Evolutionary conservation across 306 rosid species (phyloP).

Genomic region (Abrus precatorius): DNA sequence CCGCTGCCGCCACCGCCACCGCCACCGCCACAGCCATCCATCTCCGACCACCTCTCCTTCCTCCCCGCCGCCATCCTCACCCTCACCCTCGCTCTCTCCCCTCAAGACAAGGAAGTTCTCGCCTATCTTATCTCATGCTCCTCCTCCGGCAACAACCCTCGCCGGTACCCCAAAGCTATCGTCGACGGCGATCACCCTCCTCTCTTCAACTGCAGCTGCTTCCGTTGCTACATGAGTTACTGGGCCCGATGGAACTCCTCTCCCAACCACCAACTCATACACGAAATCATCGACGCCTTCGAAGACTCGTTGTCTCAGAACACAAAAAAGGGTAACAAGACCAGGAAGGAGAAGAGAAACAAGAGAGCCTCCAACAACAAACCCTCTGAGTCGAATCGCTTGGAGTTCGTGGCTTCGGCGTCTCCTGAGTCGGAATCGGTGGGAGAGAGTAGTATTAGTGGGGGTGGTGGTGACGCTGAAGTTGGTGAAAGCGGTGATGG

Average conservation of each 20-base stretch:
- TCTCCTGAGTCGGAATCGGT: constrained; percentile 39
- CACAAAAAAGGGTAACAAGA: constrained; percentile 30
- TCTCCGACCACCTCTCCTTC: constrained; percentile 77
- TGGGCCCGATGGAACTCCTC: constrained; percentile 92
- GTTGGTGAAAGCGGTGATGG: constrained; percentile 10
- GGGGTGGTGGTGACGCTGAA: not conserved
- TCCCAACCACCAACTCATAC: constrained; percentile 78
- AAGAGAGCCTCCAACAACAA: constrained; percentile 45
- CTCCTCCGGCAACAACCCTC: constrained; percentile 50
- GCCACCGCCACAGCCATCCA: constrained; percentile 64
- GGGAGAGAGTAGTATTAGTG: constrained; percentile 23
- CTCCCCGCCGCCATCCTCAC: constrained; percentile 80
- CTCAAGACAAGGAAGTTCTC: constrained; percentile 75
- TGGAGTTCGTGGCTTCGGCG: constrained; percentile 45
- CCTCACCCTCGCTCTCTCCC: constrained; percentile 71
- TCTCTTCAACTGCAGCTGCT: constrained; percentile 75
- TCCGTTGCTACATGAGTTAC: constrained; percentile 81
- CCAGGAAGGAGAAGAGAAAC: constrained; percentile 65
- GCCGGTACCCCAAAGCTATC: constrained; percentile 33
- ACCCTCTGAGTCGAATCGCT: constrained; percentile 46
- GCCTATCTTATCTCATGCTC: constrained; percentile 83
- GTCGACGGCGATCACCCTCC: constrained; percentile 68
- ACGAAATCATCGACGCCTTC: constrained; percentile 79
- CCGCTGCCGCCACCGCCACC: constrained; percentile 85
- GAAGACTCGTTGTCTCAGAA: constrained; percentile 65